A percentile compares a stretch with the other conserved stretches of the same genome.
phyloP scores from a whole-genome alignment of 768 basidiomycete genomes.

The Chalciporus chontae region DNA sequence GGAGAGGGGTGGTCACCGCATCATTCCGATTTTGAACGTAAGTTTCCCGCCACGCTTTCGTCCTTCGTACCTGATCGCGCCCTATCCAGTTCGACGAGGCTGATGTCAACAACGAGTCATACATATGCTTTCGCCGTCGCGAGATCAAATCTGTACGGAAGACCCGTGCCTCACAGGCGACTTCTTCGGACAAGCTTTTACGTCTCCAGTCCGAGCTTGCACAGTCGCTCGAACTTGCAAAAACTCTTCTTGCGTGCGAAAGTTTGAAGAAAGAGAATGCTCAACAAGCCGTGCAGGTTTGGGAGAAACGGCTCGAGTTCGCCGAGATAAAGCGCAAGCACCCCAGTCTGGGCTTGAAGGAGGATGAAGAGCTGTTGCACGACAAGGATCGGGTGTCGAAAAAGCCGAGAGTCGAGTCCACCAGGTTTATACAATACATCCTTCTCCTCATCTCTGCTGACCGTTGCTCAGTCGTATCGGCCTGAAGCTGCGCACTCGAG shows the following conservation, averaged over 20 bases:
- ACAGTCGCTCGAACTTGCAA: constrained; percentile 70
- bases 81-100: constrained; percentile 73
- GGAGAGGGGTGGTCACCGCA: constrained; percentile 75
- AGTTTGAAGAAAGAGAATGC: constrained; percentile 65
- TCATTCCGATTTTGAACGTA: constrained; percentile 88
- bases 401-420: constrained; percentile 43
- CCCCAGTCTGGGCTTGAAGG: constrained; percentile 54
- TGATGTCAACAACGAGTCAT: constrained; percentile 87
- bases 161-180: constrained; percentile 87
- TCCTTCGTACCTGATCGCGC: constrained; percentile 1
- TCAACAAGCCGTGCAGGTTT: constrained; percentile 58
- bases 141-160: constrained; percentile 94
- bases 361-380: constrained; percentile 67
- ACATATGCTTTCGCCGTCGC: constrained; percentile 94
- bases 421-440: constrained; percentile 7
- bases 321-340: constrained; percentile 79
- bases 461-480: constrained; percentile 38
- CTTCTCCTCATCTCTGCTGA: neutral
- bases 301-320: constrained; percentile 74
- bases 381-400: constrained; percentile 69
- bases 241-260: constrained; percentile 68
- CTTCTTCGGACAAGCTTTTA: constrained; percentile 83
- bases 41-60: constrained; percentile 21
- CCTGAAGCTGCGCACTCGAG: constrained; percentile 52
- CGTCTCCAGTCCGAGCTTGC: constrained; percentile 77